Percentiles rank a stretch among this genome's conserved stretches.
phyloP scores from a whole-genome alignment of 2,329 filamentous ascomycete species.

The Grosmannia penicillata region DNA sequence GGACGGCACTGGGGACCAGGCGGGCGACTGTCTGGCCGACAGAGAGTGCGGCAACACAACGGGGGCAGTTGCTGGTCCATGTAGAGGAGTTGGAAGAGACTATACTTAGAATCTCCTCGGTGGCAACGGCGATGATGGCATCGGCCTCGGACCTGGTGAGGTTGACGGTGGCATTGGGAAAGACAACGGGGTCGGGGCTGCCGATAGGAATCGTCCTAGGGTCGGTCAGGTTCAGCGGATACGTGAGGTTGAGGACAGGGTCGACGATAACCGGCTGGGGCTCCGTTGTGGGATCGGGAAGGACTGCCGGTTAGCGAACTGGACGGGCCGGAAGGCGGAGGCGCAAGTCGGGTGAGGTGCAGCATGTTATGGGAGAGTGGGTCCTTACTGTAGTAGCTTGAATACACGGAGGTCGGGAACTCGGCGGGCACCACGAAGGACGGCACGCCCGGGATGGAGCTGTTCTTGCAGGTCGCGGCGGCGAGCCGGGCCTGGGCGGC shows the following conservation, averaged over 20 bases:
- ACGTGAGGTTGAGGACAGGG: slow-evolving; percentile 37
- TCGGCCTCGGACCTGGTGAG: slow-evolving; percentile 23
- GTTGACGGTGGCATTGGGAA: slow-evolving; percentile 27
- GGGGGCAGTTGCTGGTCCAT: slow-evolving; percentile 29
- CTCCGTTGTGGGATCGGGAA: slow-evolving; percentile 17
- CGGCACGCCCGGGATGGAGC: slow-evolving; percentile 17
- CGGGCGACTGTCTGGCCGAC: slow-evolving; percentile 34
- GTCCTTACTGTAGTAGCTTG: slow-evolving; percentile 28
- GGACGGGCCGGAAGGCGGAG: background rate
- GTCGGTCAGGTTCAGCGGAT: slow-evolving; percentile 37
- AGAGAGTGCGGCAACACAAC: slow-evolving; percentile 34
- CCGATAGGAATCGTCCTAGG: slow-evolving; percentile 33
- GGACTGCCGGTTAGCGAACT: slow-evolving; percentile 10
- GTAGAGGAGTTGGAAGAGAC: slow-evolving; percentile 20
- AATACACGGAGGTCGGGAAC: slow-evolving; percentile 35
- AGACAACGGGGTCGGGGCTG: slow-evolving; percentile 33
- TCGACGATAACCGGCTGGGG: slow-evolving; percentile 30
- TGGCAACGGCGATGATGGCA: slow-evolving; percentile 24
- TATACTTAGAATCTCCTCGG: slow-evolving; percentile 29
- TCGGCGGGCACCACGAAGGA: slow-evolving; percentile 27
- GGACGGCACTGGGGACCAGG: slow-evolving; percentile 30
- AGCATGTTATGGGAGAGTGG: no score
- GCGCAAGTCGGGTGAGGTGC: background rate
- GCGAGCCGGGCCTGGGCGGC: slow-evolving; percentile 4
- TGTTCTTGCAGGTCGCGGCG: background rate